These are phyloP conservation scores for Sabuloglossum arenarium DNA, from an alignment of 495 filamentous ascomycete genomes.

Conservation along the genomic window DNA sequence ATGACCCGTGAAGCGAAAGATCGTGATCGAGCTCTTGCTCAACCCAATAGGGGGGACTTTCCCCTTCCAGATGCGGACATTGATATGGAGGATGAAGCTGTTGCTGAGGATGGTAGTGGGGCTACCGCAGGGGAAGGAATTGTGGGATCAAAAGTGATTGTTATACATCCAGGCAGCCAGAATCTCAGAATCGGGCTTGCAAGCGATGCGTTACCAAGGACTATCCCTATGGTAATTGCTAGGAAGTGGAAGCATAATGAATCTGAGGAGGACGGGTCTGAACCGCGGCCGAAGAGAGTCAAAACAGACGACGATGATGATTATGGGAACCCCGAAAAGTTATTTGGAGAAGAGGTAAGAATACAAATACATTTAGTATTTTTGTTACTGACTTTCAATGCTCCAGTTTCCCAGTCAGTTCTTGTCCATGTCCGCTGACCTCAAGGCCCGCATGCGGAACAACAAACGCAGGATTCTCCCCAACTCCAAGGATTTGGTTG, in stretches of 20 bases:
- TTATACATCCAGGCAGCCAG: conserved; percentile 96
- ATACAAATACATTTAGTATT: background rate
- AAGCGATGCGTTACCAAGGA: conserved; percentile 85
- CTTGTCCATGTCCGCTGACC: conserved; percentile 57
- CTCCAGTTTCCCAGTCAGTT: conserved; percentile 52
- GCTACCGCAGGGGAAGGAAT: conserved; percentile 34
- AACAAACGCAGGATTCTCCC: conserved; percentile 87
- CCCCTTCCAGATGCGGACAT: conserved; percentile 27
- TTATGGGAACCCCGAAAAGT: conserved; percentile 47
- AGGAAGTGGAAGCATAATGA: conserved; percentile 54
- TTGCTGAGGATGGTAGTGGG: conserved; percentile 32
- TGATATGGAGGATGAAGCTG: conserved; percentile 38
- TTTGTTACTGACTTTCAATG: background rate
- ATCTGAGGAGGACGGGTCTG: conserved; percentile 51
- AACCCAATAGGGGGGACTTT: conserved; percentile 28
- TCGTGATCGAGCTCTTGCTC: conserved; percentile 62
- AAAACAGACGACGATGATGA: conserved; percentile 42
- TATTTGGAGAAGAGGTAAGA: conserved; percentile 68
- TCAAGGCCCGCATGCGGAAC: conserved; percentile 72
- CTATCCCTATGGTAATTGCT: conserved; percentile 82
- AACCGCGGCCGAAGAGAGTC: conserved; percentile 72
- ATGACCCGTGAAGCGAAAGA: conserved; percentile 73
- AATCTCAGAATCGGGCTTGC: conserved; percentile 83
- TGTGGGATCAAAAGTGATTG: conserved; percentile 77
- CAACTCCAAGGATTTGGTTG: conserved; percentile 83